Conservation (phyloP, 345 rosid genomes). For the Linum trigynum region DNA sequence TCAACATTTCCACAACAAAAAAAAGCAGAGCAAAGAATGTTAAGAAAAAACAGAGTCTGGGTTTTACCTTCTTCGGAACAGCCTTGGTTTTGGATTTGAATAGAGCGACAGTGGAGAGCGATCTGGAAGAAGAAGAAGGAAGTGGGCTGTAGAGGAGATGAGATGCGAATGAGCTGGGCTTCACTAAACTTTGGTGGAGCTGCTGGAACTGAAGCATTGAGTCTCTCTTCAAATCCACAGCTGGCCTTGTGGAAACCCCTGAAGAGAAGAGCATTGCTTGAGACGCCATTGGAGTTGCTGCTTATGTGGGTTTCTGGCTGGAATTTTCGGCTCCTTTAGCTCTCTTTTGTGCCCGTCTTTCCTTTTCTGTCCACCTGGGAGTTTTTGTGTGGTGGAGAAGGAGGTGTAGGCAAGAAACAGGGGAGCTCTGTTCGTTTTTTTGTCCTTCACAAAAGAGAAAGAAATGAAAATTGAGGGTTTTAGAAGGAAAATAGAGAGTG, state of each 20-base stretch:
- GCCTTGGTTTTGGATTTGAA: conserved; percentile 87
- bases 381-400: not conserved
- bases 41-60: not conserved
- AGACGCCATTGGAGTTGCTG: conserved; percentile 35
- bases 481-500: not conserved
- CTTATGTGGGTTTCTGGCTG: too few species aligned
- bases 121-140: conserved; percentile 1
- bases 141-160: conserved; percentile 28
- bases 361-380: too few species aligned
- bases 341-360: not conserved
- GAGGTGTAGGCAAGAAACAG: not conserved
- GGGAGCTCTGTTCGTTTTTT: too few species aligned
- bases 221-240: conserved; percentile 33
- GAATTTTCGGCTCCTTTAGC: not conserved
- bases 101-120: conserved; percentile 46
- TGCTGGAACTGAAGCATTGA: conserved; percentile 40
- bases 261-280: conserved; percentile 77
- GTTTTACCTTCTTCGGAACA: conserved; percentile 51
- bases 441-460: too few species aligned
- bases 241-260: conserved; percentile 45
- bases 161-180: conserved; percentile 31
- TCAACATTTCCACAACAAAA: not conserved
- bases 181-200: conserved; percentile 27
- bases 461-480: too few species aligned
- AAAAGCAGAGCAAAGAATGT: not conserved